These are phyloP conservation scores for Vanrija humicola DNA, from an alignment of 1,284 basidiomycete genomes.

Conservation along the genomic window DNA sequence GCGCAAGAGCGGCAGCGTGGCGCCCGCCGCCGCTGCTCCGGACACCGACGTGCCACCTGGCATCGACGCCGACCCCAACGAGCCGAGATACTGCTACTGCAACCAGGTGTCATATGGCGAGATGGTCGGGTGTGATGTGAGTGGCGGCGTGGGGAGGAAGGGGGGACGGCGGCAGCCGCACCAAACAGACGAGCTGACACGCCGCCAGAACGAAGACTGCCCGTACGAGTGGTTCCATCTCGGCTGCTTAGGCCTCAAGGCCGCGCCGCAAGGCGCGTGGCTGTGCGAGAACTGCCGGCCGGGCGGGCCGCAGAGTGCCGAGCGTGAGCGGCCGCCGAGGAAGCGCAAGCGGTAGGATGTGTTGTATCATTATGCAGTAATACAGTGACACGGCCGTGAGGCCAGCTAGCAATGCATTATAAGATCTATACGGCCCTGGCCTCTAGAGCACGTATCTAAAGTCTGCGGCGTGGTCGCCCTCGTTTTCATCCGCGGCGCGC, in stretches of 20 bases:
- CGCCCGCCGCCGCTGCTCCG: neutral
- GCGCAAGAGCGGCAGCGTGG: neutral
- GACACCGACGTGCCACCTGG: neutral
- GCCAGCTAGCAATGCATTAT: too few species aligned
- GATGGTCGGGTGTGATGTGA: constrained; percentile 48
- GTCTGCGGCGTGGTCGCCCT: constrained; percentile 4
- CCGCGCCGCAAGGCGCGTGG: constrained; percentile 42
- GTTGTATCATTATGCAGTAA: neutral
- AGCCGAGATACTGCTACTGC: constrained; percentile 55
- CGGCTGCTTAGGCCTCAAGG: constrained; percentile 35
- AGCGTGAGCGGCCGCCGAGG: neutral
- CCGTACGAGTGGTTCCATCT: constrained; percentile 52
- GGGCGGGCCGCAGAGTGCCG: neutral
- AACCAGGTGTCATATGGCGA: constrained; percentile 51
- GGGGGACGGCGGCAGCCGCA: too few species aligned
- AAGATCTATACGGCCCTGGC: too few species aligned
- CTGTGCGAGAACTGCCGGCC: constrained; percentile 39
- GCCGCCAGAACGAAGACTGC: constrained; percentile 52
- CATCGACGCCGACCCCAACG: constrained; percentile 34
- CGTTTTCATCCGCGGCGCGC: neutral
- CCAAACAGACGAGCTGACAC: too few species aligned
- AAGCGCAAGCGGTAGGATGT: constrained; percentile 4
- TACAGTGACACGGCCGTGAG: too few species aligned
- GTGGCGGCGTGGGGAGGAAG: too few species aligned
- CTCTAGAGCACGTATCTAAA: constrained; percentile 6